Evolutionary conservation across 192 early-diverging fungal genomes (phyloP).

Genomic region (Coemansia sp.): DNA sequence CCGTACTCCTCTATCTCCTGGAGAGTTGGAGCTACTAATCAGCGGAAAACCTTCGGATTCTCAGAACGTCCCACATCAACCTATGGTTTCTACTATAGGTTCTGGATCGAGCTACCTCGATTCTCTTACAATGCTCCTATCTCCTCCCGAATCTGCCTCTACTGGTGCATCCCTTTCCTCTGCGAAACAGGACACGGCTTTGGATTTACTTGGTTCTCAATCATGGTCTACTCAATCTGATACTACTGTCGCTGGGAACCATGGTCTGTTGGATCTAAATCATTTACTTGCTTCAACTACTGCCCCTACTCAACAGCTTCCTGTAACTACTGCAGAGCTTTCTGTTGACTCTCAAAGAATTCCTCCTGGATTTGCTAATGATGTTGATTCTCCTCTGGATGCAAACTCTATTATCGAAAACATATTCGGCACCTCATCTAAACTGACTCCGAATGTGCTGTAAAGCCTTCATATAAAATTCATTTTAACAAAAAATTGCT

Average conservation of each 20-base stretch:
- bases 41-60: not conserved
- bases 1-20: slow-evolving; percentile 8
- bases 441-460: slow-evolving; percentile 2
- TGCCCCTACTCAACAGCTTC: not conserved
- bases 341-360: not conserved
- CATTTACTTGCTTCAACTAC: slow-evolving; percentile 17
- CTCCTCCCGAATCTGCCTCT: slow-evolving; percentile 17
- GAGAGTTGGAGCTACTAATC: slow-evolving; percentile 30
- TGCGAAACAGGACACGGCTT: not conserved
- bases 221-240: slow-evolving; percentile 17
- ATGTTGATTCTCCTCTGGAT: not conserved
- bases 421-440: slow-evolving; percentile 8
- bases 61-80: no score
- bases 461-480: not conserved
- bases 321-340: not conserved
- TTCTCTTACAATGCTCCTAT: slow-evolving; percentile 36
- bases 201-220: slow-evolving; percentile 10
- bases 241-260: not conserved
- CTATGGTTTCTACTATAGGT: no score
- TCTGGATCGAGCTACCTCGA: slow-evolving; percentile 14
- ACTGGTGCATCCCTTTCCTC: not conserved
- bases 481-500: not conserved
- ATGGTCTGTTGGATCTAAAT: slow-evolving; percentile 24
- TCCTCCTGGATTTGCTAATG: not conserved
- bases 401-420: slow-evolving; percentile 16